Base-by-base conservation (phyloP, 2,329 filamentous ascomycete species). In the Aureobasidium sp. region DNA sequence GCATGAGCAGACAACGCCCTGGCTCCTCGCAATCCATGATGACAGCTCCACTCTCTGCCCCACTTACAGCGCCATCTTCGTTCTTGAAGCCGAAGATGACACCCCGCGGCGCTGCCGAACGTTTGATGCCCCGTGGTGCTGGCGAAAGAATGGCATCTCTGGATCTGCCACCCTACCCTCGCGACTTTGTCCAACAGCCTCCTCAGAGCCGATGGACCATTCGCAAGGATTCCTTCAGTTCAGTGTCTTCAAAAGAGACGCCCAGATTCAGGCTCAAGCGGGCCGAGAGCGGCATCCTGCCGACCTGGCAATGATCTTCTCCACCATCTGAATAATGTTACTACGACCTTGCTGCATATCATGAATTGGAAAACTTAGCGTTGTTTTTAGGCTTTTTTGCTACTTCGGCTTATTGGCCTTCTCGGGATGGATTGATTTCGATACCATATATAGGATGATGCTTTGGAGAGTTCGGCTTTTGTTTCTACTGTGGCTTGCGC, bases 321-420 rank as follows among this genome's bases (percentile, higher is more conserved):
- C 20, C 29, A 17, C n/a, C 36, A 45, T n/a, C 15, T 12, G 12
- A 41, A 36, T 57, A 57, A 57, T 45, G 53, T 57, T 57, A 37
- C 29, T 48, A 59, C 55, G 55, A 59, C 34, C 25, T 8, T 53
- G 29, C 22, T 34, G 42, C 55, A 59, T 59, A 44, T 59, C 42
- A 59, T 48, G 55, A 59, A 48, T 37, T 36, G 42, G 51, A 55
- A 55, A 59, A 59, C 20, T 59, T 59, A 48, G 55, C 55, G 55
- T 48, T 47, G 42, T 34, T 29, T 48, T 59, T 59, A 34, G 27
- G 9, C 17, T 22, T 51, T 51, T 34, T 36, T 14, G 25, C 29
- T 51, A 5, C 11, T 48, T 31, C 31, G 47, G 47, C 29, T 51
- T 36, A 9, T n/a, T 39, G 37, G 25, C 36, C 17, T 15, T 37